Conservation (phyloP, 2,329 filamentous ascomycete species). For the Pezicula radicicola region DNA sequence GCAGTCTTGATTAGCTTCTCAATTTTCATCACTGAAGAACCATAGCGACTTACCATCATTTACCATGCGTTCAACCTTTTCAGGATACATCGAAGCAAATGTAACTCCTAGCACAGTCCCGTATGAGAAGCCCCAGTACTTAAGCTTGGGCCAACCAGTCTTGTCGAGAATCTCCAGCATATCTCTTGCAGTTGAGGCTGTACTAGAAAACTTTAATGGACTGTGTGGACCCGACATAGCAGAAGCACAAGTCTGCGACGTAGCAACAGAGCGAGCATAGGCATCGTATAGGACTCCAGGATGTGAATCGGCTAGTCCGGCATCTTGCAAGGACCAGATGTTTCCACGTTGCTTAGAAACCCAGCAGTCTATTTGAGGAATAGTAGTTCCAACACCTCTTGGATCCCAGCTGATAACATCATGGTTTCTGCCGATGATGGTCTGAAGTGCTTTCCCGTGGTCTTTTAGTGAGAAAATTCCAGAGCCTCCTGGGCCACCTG, state of each 20-base stretch:
- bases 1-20: not conserved
- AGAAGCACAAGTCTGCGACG: constrained; percentile 37
- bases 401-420: constrained; percentile 51
- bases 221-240: not conserved
- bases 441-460: constrained; percentile 32
- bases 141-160: constrained; percentile 30
- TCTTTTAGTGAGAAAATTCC: constrained; percentile 25
- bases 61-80: constrained; percentile 37
- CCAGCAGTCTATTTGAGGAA: constrained; percentile 49
- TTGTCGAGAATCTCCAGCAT: constrained; percentile 30
- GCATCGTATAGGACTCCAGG: constrained; percentile 44
- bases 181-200: constrained; percentile 28
- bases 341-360: constrained; percentile 35
- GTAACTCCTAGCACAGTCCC: constrained; percentile 41
- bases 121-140: constrained; percentile 51
- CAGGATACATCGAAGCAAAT: constrained; percentile 41
- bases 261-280: constrained; percentile 40
- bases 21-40: not conserved
- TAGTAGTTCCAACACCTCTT: constrained; percentile 45
- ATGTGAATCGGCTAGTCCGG: constrained; percentile 42
- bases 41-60: constrained; percentile 15
- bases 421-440: constrained; percentile 44
- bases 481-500: constrained; percentile 44
- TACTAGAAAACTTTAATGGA: constrained; percentile 13
- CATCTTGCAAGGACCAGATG: constrained; percentile 43